phyloP scores from a whole-genome alignment of 306 rosid genomes.

The Mimosa bimucronata region DNA sequence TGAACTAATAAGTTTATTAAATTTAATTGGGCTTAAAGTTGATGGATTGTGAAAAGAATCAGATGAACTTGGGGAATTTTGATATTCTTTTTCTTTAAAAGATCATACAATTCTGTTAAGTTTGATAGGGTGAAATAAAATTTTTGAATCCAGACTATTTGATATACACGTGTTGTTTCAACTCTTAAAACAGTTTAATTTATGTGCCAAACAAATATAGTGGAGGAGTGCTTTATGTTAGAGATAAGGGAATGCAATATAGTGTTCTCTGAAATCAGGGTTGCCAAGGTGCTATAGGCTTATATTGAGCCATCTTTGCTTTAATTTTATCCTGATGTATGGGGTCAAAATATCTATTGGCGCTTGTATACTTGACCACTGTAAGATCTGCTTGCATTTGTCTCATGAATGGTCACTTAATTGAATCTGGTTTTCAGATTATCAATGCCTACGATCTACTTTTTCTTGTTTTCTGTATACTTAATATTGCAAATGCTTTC shows the following conservation, averaged over 20 bases:
- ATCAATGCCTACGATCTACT: slow-evolving; percentile 11
- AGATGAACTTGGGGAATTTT: not conserved
- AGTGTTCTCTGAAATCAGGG: not conserved
- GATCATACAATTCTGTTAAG: slow-evolving; percentile 2
- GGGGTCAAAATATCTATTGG: slow-evolving; percentile 4
- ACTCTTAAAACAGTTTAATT: not conserved
- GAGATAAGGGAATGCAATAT: not conserved
- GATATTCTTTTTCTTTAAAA: not conserved
- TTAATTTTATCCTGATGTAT: not conserved
- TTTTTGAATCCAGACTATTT: not conserved
- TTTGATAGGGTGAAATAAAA: not conserved
- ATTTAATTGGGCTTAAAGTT: not conserved
- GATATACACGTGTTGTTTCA: not conserved
- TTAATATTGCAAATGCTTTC: slow-evolving; percentile 4
- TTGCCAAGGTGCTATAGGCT: not conserved
- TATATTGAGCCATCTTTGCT: not conserved
- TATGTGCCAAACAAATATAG: not conserved
- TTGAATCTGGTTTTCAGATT: slow-evolving; percentile 16
- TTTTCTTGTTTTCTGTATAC: slow-evolving; percentile 11
- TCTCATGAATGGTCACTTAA: slow-evolving; percentile 6
- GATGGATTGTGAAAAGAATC: not conserved
- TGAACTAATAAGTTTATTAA: not conserved
- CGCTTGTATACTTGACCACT: not conserved
- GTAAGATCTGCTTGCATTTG: slow-evolving; percentile 25
- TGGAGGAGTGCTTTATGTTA: not conserved